Conservation (phyloP, 495 filamentous ascomycete genomes). For the Parathielavia appendiculata region DNA sequence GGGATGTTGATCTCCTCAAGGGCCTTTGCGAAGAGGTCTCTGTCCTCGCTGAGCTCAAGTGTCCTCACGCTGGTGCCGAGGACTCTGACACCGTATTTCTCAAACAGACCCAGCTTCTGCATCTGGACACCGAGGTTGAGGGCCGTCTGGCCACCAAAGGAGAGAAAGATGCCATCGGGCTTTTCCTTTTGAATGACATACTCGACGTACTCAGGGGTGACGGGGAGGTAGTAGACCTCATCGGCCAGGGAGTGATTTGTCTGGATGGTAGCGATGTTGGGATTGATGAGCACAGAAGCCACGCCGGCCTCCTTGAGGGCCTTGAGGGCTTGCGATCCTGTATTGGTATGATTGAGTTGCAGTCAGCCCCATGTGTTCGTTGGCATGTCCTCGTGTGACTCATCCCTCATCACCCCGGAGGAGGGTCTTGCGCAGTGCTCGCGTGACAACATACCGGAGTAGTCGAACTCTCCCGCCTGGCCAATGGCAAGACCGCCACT, state of each 20-base stretch:
- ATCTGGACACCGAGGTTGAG: conserved; percentile 96
- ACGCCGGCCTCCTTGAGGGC: conserved; percentile 97
- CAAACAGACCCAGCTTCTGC: conserved; percentile 92
- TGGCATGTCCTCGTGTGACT: conserved; percentile 25
- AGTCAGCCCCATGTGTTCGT: conserved; percentile 21
- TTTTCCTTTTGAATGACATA: conserved; percentile 94
- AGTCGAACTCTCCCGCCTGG: conserved; percentile 98
- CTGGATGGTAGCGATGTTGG: conserved; percentile 98
- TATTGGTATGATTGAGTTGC: conserved; percentile 10
- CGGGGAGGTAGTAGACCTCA: conserved; percentile 97
- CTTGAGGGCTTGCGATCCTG: conserved; percentile 93
- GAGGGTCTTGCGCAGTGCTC: neutral
- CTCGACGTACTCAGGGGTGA: conserved; percentile 91
- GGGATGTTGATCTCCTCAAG: conserved; percentile 88
- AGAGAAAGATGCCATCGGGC: conserved; percentile 95
- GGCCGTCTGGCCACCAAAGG: conserved; percentile 94
- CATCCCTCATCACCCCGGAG: conserved; percentile 27
- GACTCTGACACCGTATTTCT: conserved; percentile 89
- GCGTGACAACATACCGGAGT: conserved; percentile 65
- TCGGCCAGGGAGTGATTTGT: conserved; percentile 93
- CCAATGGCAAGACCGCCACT: conserved; percentile 96
- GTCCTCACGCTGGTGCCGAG: conserved; percentile 93
- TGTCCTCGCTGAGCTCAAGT: conserved; percentile 88
- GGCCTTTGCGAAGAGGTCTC: conserved; percentile 91
- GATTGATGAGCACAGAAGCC: conserved; percentile 93